Base-by-base conservation (phyloP, 176 grass and related monocot genomes). In the Oryza glumipatula region DNA sequence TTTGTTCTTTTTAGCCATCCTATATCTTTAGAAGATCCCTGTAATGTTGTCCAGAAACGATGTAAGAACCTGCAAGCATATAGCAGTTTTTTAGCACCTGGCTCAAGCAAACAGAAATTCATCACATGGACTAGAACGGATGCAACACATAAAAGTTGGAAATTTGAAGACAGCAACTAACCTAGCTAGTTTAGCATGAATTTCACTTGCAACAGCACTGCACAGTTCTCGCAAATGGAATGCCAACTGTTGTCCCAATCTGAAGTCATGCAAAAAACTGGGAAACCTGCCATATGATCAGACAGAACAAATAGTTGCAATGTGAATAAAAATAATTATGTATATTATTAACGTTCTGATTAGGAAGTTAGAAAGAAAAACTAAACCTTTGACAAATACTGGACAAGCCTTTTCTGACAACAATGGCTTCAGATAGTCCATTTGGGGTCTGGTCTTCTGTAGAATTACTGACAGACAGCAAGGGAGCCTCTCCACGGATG, bases 1-100 rank as follows among this genome's bases (percentile, higher is more conserved):
- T 85, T 74, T 30, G 84, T 85, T 87, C 82, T 93, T 86, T 94
- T 91, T 60, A 98, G 65, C 96, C 96, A 98, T 67, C 96, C 96
- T 70, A 95, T 95, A 83, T 98, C 96, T 56, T 84, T 60, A 78
- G 80, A 78, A 86, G 96, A 98, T 73, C 96, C 95, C 49, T 85
- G 80, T 79, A 95, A 54, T 85, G 91, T 98, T 92, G 67, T 95
- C 69, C 80, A 90, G 46, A 93, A 76, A 76, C 93, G 91, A 85
- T 83, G 68, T 80, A 93, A 76, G 52, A 88, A 76, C 85, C 93
- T 98, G 87, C 66, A 35, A 79, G 63, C 79, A 91, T 64, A 52
- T 19, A 41, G 2, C 5, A 80, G 33, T 73, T 52, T 52, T 52
- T 78, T 54, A 88, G 35, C 39, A 83, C 49, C 65, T 32, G 67